These are phyloP conservation scores for Ascochyta koolunga DNA, from an alignment of 2,329 filamentous ascomycete genomes.

Conservation along the genomic window DNA sequence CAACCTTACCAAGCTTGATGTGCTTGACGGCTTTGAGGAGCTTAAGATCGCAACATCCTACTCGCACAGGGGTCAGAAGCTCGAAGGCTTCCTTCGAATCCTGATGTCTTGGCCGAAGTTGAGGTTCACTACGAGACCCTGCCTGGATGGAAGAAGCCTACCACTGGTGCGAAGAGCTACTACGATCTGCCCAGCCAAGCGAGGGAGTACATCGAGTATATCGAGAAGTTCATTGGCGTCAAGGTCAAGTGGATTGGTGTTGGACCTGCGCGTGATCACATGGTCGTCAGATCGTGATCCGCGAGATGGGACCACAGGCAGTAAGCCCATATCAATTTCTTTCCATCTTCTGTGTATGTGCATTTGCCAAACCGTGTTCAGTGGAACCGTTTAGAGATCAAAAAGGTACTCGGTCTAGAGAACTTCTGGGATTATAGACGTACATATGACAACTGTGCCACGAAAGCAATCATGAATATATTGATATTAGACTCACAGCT, in stretches of 20 bases:
- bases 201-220: conserved; percentile 69
- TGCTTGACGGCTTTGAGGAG: conserved; percentile 74
- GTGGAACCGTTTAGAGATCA: background rate
- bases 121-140: conserved; percentile 73
- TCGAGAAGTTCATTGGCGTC: conserved; percentile 70
- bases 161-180: conserved; percentile 64
- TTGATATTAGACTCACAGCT: background rate
- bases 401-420: background rate
- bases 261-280: conserved; percentile 68
- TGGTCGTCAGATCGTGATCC: conserved; percentile 59
- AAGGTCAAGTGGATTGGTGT: conserved; percentile 71
- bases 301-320: conserved; percentile 13
- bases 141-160: conserved; percentile 71
- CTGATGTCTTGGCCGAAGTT: conserved; percentile 62
- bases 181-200: conserved; percentile 69
- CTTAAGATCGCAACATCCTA: conserved; percentile 79
- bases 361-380: background rate
- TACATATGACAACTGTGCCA: background rate
- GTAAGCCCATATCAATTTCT: conserved; percentile 2
- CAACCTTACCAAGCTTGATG: conserved; percentile 71
- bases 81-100: conserved; percentile 69
- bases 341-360: conserved; percentile 2
- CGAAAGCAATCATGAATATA: no score
- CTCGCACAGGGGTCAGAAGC: conserved; percentile 59
- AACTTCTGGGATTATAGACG: conserved; percentile 4